phyloP scores from a whole-genome alignment of 805 yeast species.

The Hanseniaspora nectarophila region DNA sequence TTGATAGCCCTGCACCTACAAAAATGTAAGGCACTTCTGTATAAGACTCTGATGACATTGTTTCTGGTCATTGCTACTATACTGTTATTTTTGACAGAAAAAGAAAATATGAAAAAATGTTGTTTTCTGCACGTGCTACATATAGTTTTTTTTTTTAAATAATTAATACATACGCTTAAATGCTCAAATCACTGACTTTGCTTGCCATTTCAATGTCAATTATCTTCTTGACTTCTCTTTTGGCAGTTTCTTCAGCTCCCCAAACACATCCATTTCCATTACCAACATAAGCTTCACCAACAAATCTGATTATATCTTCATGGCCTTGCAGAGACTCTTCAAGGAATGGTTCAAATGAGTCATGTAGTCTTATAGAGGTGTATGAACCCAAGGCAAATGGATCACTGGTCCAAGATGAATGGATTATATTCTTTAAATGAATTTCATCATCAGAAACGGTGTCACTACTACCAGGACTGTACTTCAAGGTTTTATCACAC shows the following conservation, averaged over 20 bases:
- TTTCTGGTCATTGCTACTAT: no score
- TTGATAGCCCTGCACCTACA: slow-evolving; percentile 80
- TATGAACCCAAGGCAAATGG: slow-evolving; percentile 68
- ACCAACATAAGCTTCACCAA: slow-evolving; percentile 69
- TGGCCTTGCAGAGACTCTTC: slow-evolving; percentile 46
- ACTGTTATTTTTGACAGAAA: no score
- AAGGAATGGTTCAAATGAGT: slow-evolving; percentile 48
- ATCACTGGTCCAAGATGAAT: slow-evolving; percentile 62
- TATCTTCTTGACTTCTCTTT: slow-evolving; percentile 35
- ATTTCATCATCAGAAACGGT: slow-evolving; percentile 24
- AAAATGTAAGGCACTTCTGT: slow-evolving; percentile 29
- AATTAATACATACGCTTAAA: neutral
- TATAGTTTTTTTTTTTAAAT: neutral
- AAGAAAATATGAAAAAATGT: neutral
- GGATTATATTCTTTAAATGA: slow-evolving; percentile 31
- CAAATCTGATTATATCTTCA: slow-evolving; percentile 47
- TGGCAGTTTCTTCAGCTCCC: slow-evolving; percentile 67
- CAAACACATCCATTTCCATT: slow-evolving; percentile 81
- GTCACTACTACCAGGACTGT: neutral
- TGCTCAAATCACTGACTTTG: neutral
- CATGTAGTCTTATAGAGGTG: slow-evolving; percentile 48
- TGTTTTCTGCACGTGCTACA: neutral
- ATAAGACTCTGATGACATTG: neutral
- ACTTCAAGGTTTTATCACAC: slow-evolving; percentile 9
- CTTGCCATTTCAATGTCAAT: slow-evolving; percentile 12